phyloP scores from a whole-genome alignment of 352 stramenopile species.

The Phytopythium chamaehyphon region DNA sequence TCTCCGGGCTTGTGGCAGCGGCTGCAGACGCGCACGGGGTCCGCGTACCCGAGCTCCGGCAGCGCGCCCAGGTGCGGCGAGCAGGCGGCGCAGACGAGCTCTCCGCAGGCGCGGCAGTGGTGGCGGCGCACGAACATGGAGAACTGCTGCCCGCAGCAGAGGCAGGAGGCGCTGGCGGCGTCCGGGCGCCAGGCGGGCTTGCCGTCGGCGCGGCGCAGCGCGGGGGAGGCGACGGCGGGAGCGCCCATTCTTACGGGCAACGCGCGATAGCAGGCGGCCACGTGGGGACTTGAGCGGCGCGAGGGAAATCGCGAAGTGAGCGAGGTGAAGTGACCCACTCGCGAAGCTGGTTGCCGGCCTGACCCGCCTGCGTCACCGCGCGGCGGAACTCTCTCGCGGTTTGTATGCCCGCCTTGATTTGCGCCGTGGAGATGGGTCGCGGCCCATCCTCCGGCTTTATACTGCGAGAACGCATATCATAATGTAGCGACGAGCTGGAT shows the following conservation, averaged over 20 bases:
- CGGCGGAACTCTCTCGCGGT: no score
- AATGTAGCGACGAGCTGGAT: no score
- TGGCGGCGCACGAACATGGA: slow-evolving; percentile 66
- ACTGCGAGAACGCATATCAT: neutral
- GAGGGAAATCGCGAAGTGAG: slow-evolving; percentile 4
- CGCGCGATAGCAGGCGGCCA: neutral
- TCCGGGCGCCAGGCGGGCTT: slow-evolving; percentile 66
- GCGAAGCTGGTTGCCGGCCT: no score
- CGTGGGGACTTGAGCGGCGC: no score
- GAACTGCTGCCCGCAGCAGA: slow-evolving; percentile 65
- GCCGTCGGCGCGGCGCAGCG: no score
- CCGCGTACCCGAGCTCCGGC: slow-evolving; percentile 62
- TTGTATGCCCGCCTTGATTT: no score
- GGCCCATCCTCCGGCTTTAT: neutral
- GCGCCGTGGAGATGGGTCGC: no score
- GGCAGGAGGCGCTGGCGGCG: slow-evolving; percentile 58
- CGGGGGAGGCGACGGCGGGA: neutral
- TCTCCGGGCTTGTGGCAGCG: slow-evolving; percentile 37
- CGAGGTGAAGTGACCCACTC: neutral
- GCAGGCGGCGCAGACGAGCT: slow-evolving; percentile 75
- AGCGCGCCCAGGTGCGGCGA: slow-evolving; percentile 54
- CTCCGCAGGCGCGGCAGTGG: slow-evolving; percentile 74
- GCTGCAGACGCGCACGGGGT: slow-evolving; percentile 70
- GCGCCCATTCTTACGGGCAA: neutral
- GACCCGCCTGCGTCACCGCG: no score